phyloP scores from a whole-genome alignment of 257 asterid genomes.

The Linaria vulgaris region DNA sequence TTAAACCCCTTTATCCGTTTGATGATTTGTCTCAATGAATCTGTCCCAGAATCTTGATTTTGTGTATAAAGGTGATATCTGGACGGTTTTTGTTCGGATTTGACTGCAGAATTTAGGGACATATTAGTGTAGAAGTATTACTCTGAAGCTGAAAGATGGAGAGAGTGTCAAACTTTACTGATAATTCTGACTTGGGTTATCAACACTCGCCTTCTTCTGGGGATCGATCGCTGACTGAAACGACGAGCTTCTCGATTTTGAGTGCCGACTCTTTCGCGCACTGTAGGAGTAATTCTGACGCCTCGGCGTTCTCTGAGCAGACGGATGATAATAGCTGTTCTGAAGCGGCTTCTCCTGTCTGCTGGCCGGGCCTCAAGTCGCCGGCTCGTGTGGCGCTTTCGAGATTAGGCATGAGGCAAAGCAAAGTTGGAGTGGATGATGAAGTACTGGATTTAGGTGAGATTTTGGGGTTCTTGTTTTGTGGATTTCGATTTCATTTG shows the following conservation, averaged over 20 bases:
- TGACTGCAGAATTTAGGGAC: background rate
- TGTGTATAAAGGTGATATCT: constrained; percentile 27
- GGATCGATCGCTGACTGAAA: constrained; percentile 51
- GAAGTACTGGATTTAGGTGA: constrained; percentile 66
- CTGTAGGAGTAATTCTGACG: constrained; percentile 68
- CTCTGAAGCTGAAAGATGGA: constrained; percentile 36
- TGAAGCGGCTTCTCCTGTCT: constrained; percentile 53
- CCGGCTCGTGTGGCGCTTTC: constrained; percentile 65
- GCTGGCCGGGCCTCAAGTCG: constrained; percentile 75
- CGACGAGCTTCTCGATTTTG: constrained; percentile 37
- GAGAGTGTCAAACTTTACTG: constrained; percentile 41
- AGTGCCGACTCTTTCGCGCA: constrained; percentile 62
- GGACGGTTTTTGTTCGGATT: constrained; percentile 5
- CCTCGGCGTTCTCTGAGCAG: constrained; percentile 58
- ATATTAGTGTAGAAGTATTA: background rate
- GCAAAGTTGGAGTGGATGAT: constrained; percentile 45
- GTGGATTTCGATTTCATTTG: background rate
- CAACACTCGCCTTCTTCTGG: constrained; percentile 48
- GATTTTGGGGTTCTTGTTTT: background rate
- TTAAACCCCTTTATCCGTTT: constrained; percentile 18
- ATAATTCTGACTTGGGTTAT: constrained; percentile 52
- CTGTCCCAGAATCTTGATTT: constrained; percentile 29
- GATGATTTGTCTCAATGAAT: constrained; percentile 26
- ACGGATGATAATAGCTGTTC: constrained; percentile 60
- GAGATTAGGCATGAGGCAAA: constrained; percentile 67